Evolutionary conservation across 2,329 filamentous ascomycete genomes (phyloP), one percentile per base, ranked within the genome.

Genomic region (Cadophora luteo-olivacea): DNA sequence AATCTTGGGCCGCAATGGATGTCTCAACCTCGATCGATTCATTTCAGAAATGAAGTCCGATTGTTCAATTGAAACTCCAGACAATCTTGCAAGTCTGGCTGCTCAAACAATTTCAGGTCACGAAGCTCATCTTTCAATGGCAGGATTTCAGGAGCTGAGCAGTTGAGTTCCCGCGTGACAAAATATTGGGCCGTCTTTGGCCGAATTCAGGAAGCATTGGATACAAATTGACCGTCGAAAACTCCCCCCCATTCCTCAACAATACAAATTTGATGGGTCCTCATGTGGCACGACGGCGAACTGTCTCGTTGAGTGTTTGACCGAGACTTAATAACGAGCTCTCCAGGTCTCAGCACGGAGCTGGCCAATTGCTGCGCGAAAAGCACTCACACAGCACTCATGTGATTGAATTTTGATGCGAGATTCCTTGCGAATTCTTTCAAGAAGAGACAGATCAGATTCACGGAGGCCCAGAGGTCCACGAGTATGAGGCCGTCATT

Each of bases 331-430:
- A 61, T 49, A 68, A 70, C 65, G 52, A 65, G 57, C 68, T 70
- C 63, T 66, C 68, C 66, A 70, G 66, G 65, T 67, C 66, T 62
- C 29, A 64, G 24, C 66, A 48, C 2, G 6, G 2, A 24, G 62
- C 62, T 61, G 58, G 45, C 74, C 73, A 76, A 76, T 75, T 64
- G 55, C 33, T 55, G 51, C 9, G n/a, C n/a, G 61, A 48, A 70
- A 63, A 60, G 60, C 72, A 72, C 71, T 71, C 74, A 77, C 72
- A 76, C 74, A 48, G 38, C 57, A 45, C 73, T 77, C 76, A 77
- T 75, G 76, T 77, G 76, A 77, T 62, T 73, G 65, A 72, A 73
- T 58, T 65, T 58, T 71, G 64, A 75, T 77, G 76, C 76, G 75
- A 68, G 73, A 68, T 72, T 69, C 73, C 73, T 70, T 69, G 66